Base-by-base conservation (phyloP, 352 stramenopile genomes). In the Phytopythium vexans region DNA sequence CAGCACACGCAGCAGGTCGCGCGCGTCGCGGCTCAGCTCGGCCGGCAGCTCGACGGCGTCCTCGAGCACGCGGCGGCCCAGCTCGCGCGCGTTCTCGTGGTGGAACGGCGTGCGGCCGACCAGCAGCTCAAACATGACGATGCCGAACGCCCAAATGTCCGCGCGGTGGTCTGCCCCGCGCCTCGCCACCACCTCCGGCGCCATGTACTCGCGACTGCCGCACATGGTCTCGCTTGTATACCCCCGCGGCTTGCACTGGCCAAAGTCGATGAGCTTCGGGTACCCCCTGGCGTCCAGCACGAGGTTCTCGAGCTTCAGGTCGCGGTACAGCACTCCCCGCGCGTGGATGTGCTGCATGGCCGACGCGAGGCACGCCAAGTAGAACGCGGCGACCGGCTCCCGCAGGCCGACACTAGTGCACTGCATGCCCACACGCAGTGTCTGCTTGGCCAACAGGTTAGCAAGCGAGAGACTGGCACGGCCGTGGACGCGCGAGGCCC, bases 291-390 rank as follows among this genome's bases (percentile, higher is more conserved):
- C 54, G 66, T 98, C 84, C 31, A 96, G 64, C 38, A 96, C 74
- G 27, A 96, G 62, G 62, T 96, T 95, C 56, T 96, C 87, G 31
- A 92, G 72, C 67, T 96, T 96, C 14, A 97, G 64, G 59, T 96
- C 89, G 8, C 88, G 84, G 49, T 96, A 96, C 32, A 95, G 68
- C 58, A 90, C 68, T 15, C 67, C 73, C 35, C 82, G 57, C 4
- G 60, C 68, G 54, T 95, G 85, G 14, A 95, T 60, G 40, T 92
- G 93, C 62, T 85, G 68, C 35, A 92, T 59, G 10, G 76, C 89
- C 38, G 74, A 75, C 14, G 87, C 60, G 56, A 98, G 94, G 56
- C 96, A 95, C 4, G 79, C 81, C 6, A 94, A 66, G 55, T 98
- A 98, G 62, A 98, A 98, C 15, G 72, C 68, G 0, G 77, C 73